Percentiles rank a stretch among this genome's conserved stretches.
phyloP scores from a whole-genome alignment of 192 early-diverging fungal species.

The Backusella psychrophila region DNA sequence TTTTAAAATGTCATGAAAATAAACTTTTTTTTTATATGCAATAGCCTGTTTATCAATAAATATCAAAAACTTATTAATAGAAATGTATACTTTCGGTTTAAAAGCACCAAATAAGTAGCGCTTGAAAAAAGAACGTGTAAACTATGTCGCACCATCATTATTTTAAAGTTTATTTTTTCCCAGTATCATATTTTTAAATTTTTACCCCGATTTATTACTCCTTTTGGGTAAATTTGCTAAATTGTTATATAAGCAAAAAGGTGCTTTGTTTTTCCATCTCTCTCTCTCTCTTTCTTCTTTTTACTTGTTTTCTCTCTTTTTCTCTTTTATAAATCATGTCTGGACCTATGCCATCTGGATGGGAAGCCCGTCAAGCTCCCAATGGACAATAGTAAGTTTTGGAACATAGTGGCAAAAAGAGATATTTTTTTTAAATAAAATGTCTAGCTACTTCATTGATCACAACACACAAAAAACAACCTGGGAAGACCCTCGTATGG shows the following conservation, averaged over 20 bases:
- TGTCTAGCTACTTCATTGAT: slow-evolving; percentile 28
- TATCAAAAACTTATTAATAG: not conserved
- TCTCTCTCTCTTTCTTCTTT: not conserved
- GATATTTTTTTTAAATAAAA: not conserved
- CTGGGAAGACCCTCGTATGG: slow-evolving; percentile 31
- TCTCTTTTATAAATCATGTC: not conserved
- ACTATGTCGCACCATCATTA: not conserved
- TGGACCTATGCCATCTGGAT: slow-evolving; percentile 11
- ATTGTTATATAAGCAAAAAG: not conserved
- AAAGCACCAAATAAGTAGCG: not conserved
- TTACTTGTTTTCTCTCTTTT: not conserved
- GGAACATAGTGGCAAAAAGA: too few relatives aligned
- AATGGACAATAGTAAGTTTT: slow-evolving; percentile 20
- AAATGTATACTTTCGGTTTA: not conserved
- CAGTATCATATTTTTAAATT: not conserved
- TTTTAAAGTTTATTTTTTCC: not conserved
- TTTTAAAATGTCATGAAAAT: not conserved
- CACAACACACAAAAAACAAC: slow-evolving; percentile 27
- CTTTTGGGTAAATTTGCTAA: slow-evolving; percentile 1
- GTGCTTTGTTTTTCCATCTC: not conserved
- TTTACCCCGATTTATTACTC: not conserved
- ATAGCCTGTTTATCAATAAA: not conserved
- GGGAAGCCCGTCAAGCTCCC: slow-evolving; percentile 24
- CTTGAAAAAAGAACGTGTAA: not conserved
- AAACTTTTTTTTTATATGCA: too few relatives aligned